Base-by-base conservation (phyloP, 805 yeast genomes). In the Barnettozyma sp. region DNA sequence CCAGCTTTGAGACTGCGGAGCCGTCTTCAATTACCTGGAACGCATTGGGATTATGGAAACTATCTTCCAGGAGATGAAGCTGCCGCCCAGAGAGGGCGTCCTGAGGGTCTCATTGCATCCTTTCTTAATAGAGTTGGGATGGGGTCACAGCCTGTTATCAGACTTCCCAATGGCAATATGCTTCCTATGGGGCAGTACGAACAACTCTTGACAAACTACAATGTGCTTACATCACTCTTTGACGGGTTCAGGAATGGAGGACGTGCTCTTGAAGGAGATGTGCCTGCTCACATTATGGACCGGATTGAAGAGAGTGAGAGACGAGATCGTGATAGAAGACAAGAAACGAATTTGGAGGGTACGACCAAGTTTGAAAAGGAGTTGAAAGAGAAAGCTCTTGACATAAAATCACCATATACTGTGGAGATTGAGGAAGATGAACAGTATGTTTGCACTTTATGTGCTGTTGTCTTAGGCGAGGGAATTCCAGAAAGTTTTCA, bases 401-500 rank as follows among this genome's bases (percentile, higher is more conserved):
- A 5, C 3, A 12, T 49, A 2, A 39, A 30, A 11, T 22, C 34
- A 2, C 55, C 56, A 9, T 53, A 20, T 20, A 43, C 56, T 0
- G 22, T 40, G 1, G 55, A 54, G 3, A 52, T 66, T 20, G 54
- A 61, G 0, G 52, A 56, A 12, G 55, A 44, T n/a, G 60, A 62
- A 22, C 56, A 63, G 9, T 65, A 70, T 4, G 62, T 68, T 2
- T 79, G 96, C 59, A 71, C 71, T 22, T 57, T 81, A 19, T 86
- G 96, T 60, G 88, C 86, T 1, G 70, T 73, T 0, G 69, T 63
- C 4, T 59, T 86, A n/a, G 92, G 92, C 3, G 72, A 66, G 32
- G 95, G 95, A 0, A 71, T 82, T 5, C 82, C 86, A 0, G 61
- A 52, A 1, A 72, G 65, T 13, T 73, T 70, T 43, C 49, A 50